phyloP scores from a whole-genome alignment of 2,329 filamentous ascomycete genomes.

The Colletotrichum viniferum region DNA sequence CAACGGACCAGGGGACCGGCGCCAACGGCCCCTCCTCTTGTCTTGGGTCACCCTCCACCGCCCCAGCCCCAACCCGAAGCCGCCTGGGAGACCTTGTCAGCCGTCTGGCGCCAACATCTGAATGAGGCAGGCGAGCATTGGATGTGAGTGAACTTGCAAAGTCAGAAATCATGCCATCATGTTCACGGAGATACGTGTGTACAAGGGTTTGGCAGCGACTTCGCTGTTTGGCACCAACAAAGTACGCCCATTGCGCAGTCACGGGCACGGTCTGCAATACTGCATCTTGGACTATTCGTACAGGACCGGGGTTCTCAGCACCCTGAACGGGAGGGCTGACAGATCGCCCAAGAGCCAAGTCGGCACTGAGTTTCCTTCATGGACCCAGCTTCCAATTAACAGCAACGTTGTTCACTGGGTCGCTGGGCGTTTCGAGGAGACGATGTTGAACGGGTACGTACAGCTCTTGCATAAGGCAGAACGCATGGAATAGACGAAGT shows the following conservation, averaged over 20 bases:
- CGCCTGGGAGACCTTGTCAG: constrained; percentile 6
- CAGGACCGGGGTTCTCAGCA: background rate
- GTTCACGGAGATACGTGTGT: background rate
- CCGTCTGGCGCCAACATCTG: background rate
- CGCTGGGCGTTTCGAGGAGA: background rate
- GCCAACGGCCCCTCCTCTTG: constrained; percentile 1
- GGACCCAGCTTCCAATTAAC: background rate
- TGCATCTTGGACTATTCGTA: background rate
- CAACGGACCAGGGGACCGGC: constrained; percentile 3
- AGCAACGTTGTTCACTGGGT: background rate
- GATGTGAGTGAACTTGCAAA: background rate
- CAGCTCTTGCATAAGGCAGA: background rate
- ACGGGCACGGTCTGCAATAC: background rate
- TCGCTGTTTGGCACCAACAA: background rate
- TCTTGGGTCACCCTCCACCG: background rate
- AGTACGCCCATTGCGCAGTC: background rate
- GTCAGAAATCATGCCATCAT: constrained; percentile 1
- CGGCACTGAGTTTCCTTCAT: background rate
- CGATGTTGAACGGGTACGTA: background rate
- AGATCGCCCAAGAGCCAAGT: constrained; percentile 9
- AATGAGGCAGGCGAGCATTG: background rate
- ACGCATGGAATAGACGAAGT: background rate
- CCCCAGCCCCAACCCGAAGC: background rate
- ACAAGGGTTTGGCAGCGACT: background rate
- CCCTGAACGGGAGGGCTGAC: background rate